These are phyloP conservation scores for Globisporangium camurandrum DNA, from an alignment of 352 stramenopile genomes.

Conservation along the genomic window DNA sequence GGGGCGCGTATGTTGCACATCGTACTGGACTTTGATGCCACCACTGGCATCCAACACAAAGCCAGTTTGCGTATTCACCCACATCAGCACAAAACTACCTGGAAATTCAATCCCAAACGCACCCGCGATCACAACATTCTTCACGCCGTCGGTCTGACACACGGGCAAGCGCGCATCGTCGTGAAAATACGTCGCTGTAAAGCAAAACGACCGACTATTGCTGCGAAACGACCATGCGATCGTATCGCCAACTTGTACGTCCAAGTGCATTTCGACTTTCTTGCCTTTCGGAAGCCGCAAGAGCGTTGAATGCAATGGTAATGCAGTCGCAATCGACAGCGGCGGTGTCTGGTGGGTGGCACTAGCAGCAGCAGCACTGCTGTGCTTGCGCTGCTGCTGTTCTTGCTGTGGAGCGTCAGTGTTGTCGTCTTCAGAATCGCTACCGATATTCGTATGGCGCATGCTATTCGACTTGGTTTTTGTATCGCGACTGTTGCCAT, in stretches of 20 bases:
- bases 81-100: constrained; percentile 69
- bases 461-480: constrained; percentile 28
- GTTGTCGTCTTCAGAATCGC: too few species aligned
- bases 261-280: constrained; percentile 76
- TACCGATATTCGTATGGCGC: constrained; percentile 25
- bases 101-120: constrained; percentile 40
- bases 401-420: constrained; percentile 15
- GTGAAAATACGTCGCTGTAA: constrained; percentile 49
- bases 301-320: too few species aligned
- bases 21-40: constrained; percentile 55
- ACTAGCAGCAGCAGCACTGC: background rate
- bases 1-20: constrained; percentile 39
- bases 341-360: background rate
- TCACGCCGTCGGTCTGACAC: constrained; percentile 52
- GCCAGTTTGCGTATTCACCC: constrained; percentile 61
- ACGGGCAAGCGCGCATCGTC: constrained; percentile 42
- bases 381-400: constrained; percentile 8
- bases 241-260: constrained; percentile 54
- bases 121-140: constrained; percentile 50
- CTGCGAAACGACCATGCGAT: constrained; percentile 57
- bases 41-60: constrained; percentile 52
- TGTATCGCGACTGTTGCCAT: constrained; percentile 13
- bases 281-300: constrained; percentile 48
- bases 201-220: constrained; percentile 56
- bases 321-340: too few species aligned